Base-by-base conservation (phyloP, 768 basidiomycete genomes). In the Chiua virens region DNA sequence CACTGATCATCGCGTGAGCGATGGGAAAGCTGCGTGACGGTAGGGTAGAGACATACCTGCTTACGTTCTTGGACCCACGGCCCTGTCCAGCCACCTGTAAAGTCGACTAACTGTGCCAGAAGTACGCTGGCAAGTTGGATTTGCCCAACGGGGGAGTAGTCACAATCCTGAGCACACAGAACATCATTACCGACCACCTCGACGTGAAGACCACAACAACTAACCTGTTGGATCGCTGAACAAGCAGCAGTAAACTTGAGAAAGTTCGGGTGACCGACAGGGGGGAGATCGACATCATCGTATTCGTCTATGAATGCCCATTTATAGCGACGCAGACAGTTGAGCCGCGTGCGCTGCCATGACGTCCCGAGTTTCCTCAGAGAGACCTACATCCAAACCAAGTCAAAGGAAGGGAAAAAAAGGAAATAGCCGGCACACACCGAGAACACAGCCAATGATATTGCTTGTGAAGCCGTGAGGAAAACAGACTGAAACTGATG, bases 241-340 rank as follows among this genome's bases (percentile, higher is more conserved):
- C 75, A 79, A 3, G 69, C 63, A 0, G 66, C 51, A 11, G 75
- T 70, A 55, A 87, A 84, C n/a, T 68, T 58, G 14, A 72, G 58
- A n/a, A 85, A 71, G 40, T 79, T 75, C 0, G 86, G 86, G n/a
- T 79, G 73, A 0, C 73, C 78, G n/a, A 84, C 62, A 0, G 76
- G 73, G 4, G 73, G 68, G 0, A 65, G 67, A 8, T 73, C 66
- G 10, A 79, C 71, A n/a, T 72, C 69, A 6, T 81, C 79, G 56
- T 88, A 88, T 43, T 80, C 79, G 0, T 76, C 68, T 21, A 72
- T 64, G 55, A 84, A 89, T 0, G 87, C 83, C 89, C 89, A 92
- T 61, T 92, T 92, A 59, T 89, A 89, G 32, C 89, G 78, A 14
- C 83, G 76, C 35, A 75, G 64, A 60, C 85, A 83, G 58, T 82